phyloP scores from a whole-genome alignment of 179 eudicot genomes.

The Camellia oleifera region DNA sequence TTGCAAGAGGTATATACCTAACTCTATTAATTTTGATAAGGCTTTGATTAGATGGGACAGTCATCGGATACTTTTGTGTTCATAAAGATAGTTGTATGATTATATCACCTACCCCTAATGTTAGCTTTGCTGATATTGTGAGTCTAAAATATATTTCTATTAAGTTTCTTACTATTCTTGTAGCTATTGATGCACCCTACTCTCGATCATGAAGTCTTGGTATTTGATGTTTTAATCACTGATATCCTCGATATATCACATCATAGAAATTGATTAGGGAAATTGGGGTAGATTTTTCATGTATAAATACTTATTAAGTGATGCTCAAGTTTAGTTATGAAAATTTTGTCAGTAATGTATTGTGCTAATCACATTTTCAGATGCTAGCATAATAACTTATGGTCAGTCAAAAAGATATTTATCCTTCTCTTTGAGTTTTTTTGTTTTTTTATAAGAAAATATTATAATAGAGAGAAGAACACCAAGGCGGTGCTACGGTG shows the following conservation, averaged over 20 bases:
- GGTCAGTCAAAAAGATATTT: neutral
- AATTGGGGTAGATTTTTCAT: no score
- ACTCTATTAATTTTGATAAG: neutral
- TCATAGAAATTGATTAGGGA: neutral
- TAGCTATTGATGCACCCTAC: neutral
- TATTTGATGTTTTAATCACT: neutral
- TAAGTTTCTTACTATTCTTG: neutral
- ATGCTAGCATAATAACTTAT: neutral
- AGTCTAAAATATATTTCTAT: neutral
- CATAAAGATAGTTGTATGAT: neutral
- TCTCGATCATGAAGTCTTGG: neutral
- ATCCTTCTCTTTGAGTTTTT: neutral
- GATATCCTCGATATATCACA: neutral
- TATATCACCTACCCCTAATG: neutral
- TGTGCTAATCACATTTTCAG: neutral
- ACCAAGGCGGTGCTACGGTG: no score
- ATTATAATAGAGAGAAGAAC: no score
- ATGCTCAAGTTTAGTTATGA: no score
- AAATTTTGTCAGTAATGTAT: neutral
- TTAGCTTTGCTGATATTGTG: neutral
- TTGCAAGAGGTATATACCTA: slow-evolving; percentile 47
- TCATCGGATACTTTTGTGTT: neutral
- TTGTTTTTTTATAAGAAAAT: no score
- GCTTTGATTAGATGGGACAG: neutral
- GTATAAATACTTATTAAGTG: no score